Evolutionary conservation across 2,329 filamentous ascomycete species (phyloP).

Genomic region (Aulographum hederae): DNA sequence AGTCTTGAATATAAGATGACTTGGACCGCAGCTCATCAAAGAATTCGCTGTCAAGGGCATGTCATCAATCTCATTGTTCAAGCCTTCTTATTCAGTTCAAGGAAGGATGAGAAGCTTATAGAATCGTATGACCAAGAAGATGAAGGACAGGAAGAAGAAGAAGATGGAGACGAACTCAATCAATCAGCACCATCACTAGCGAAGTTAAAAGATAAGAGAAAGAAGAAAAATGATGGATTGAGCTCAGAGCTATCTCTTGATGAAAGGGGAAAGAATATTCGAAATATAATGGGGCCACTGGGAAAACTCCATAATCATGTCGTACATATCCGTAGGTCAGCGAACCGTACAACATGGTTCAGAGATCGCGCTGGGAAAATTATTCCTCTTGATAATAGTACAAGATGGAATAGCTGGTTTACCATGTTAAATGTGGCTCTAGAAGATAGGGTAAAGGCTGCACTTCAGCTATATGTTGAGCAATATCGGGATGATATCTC

Average conservation of each 20-base stretch:
- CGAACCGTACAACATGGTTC: neutral
- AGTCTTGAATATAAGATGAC: neutral
- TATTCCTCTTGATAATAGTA: conserved; percentile 3
- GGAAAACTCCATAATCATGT: conserved; percentile 1
- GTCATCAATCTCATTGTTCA: neutral
- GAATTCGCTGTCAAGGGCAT: neutral
- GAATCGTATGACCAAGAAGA: conserved; percentile 1
- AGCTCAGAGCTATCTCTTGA: too few relatives aligned
- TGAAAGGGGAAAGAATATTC: neutral
- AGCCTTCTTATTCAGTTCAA: neutral
- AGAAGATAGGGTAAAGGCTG: neutral
- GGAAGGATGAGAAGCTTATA: neutral
- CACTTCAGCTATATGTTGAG: neutral
- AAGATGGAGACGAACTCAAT: too few relatives aligned
- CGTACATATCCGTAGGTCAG: neutral
- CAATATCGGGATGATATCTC: neutral
- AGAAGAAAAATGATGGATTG: neutral
- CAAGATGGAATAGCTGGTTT: conserved; percentile 4
- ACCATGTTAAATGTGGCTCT: conserved; percentile 1
- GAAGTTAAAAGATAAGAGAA: too few relatives aligned
- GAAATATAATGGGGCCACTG: neutral
- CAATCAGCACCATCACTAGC: too few relatives aligned
- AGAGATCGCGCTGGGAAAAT: neutral
- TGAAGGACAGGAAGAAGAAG: neutral
- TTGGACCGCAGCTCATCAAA: neutral